phyloP scores from a whole-genome alignment of 164 flowering plant genomes.

The Euptelea pleiosperma region DNA sequence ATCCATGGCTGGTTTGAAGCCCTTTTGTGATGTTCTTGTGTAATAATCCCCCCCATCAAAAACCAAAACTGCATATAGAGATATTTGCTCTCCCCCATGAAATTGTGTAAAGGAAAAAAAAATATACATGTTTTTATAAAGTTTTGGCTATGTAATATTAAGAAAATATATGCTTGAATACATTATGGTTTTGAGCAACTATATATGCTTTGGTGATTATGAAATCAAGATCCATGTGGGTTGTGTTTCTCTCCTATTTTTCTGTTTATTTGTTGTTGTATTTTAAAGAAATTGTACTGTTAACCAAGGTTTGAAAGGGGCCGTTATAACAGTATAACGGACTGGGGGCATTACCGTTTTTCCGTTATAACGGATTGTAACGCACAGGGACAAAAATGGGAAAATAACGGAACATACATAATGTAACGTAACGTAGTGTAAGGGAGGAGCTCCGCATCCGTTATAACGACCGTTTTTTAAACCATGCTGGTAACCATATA shows the following conservation, averaged over 20 bases:
- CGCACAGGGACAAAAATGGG: no score
- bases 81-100: constrained; percentile 9
- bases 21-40: constrained; percentile 15
- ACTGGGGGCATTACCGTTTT: no score
- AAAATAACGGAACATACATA: no score
- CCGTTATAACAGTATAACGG: no score
- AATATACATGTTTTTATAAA: constrained; percentile 1
- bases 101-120: constrained; percentile 13
- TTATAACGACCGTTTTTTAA: no score
- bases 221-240: neutral
- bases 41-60: constrained; percentile 10
- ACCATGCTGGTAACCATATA: no score
- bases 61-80: constrained; percentile 9
- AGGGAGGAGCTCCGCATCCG: no score
- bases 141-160: constrained; percentile 1
- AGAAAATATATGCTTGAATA: neutral
- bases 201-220: neutral
- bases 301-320: no score
- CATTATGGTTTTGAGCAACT: neutral
- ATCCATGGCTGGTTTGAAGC: constrained; percentile 1
- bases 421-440: no score
- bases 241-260: neutral
- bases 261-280: neutral
- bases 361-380: no score
- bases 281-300: no score